Base-by-base conservation (phyloP, 2,329 filamentous ascomycete species). In the Malbranchea zuffiana region DNA sequence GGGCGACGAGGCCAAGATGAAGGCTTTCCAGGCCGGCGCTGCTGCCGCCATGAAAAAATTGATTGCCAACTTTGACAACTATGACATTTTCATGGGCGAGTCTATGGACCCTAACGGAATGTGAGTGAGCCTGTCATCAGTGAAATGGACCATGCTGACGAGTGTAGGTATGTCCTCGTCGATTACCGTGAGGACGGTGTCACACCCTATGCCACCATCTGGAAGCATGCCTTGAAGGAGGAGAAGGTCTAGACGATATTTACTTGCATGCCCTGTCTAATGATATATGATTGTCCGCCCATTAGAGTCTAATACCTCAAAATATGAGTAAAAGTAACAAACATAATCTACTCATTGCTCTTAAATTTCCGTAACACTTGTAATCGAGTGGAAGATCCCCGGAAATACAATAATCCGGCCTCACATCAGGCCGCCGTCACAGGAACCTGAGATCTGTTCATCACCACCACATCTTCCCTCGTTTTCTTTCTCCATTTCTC, bases 161-260 rank as follows among this genome's bases (percentile, higher is more conserved):
- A 34, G 32, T 13, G 11, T 12, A 87, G 82, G 78, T 72, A 94
- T 54, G 72, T 87, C 49, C 82, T 95, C 50, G 81, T 95, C 60
- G 92, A 95, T 75, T 98, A 94, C 77, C 88, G 90, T 55, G 87
- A 94, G 63, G 90, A 96, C 55, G 90, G 90, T 63, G 64, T 80
- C 51, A 96, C 88, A 39, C 90, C 90, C 43, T 98, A 74, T 61
- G 72, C 93, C 54, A 82, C 77, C 50, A 68, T 92, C 69, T 96
- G 87, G 88, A 95, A 96, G 78, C 82, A 95, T 69, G 90, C 88
- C 58, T 67, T 96, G 48, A 71, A 68, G 52, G 80, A 81, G 70
- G 78, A 77, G 72, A 96, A 98, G 83, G 86, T 96, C 52, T 98
- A 88, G 57, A 47, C 21, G 11, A 26, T 27, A 8, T 11, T 11